phyloP scores from a whole-genome alignment of 768 basidiomycete species.

The Lactarius akahatsu region DNA sequence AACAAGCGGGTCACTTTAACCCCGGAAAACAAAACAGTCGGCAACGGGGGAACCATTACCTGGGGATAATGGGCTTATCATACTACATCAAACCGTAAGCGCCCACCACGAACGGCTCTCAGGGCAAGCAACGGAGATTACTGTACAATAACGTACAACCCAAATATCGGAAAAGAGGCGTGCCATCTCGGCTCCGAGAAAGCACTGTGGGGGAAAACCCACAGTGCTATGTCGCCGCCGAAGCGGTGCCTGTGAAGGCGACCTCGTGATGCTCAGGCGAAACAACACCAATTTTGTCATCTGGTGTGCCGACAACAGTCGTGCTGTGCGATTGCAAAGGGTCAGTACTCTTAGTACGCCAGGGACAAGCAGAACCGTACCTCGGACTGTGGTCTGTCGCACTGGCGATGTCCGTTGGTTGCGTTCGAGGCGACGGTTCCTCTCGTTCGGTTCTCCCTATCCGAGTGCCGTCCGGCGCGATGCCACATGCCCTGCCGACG shows the following conservation, averaged over 20 bases:
- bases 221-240: background rate
- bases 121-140: background rate
- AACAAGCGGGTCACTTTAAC: background rate
- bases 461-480: constrained; percentile 37
- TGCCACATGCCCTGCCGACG: constrained; percentile 32
- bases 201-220: background rate
- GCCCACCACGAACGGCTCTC: background rate
- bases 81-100: background rate
- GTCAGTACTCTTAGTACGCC: background rate
- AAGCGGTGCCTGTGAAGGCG: background rate
- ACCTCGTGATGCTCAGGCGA: constrained; percentile 4
- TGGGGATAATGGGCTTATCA: background rate
- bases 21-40: background rate
- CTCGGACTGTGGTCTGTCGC: constrained; percentile 14
- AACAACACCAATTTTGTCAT: constrained; percentile 13
- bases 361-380: background rate
- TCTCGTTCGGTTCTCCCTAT: background rate
- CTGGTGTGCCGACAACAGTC: constrained; percentile 21
- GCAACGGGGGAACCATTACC: background rate
- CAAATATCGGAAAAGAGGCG: background rate
- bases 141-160: background rate
- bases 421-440: background rate
- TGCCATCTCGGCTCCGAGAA: background rate
- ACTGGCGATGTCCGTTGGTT: constrained; percentile 13
- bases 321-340: background rate